These are phyloP conservation scores for Silene uniflora DNA, from an alignment of 148 eudicot species.

Conservation along the genomic window DNA sequence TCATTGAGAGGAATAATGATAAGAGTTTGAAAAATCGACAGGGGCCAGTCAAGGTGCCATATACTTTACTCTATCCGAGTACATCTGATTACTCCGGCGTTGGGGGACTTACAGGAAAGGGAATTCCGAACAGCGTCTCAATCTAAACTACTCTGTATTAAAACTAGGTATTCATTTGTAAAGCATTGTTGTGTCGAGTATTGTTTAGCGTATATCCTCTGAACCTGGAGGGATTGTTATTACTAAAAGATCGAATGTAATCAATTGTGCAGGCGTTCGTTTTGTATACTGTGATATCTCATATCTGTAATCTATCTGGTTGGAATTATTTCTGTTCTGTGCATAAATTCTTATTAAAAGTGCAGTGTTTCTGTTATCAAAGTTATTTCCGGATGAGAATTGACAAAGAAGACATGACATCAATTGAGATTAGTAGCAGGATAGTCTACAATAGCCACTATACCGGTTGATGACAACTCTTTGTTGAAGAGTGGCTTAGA, in stretches of 20 bases:
- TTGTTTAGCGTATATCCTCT: not conserved
- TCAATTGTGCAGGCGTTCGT: not conserved
- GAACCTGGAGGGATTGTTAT: not conserved
- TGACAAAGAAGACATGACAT: too few species aligned
- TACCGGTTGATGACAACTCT: too few species aligned
- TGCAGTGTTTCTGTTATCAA: too few species aligned
- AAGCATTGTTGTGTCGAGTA: not conserved
- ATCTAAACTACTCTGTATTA: slow-evolving; percentile 18
- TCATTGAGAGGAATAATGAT: slow-evolving; percentile 44
- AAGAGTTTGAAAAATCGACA: slow-evolving; percentile 40
- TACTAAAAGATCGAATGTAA: not conserved
- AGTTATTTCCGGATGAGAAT: too few species aligned
- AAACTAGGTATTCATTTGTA: slow-evolving; percentile 1
- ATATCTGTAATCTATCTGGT: too few species aligned
- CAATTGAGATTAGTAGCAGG: too few species aligned
- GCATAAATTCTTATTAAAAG: too few species aligned
- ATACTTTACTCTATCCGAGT: slow-evolving; percentile 60
- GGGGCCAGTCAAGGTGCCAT: slow-evolving; percentile 61
- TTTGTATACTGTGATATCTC: not conserved
- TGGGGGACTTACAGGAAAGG: slow-evolving; percentile 55
- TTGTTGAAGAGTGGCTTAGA: too few species aligned
- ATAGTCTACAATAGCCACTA: too few species aligned
- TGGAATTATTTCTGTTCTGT: not conserved
- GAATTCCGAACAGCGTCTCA: slow-evolving; percentile 70
- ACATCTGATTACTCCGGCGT: slow-evolving; percentile 42